Base-by-base conservation (phyloP, 371 early-diverging fungal species). In the Haplosporangium sp. region DNA sequence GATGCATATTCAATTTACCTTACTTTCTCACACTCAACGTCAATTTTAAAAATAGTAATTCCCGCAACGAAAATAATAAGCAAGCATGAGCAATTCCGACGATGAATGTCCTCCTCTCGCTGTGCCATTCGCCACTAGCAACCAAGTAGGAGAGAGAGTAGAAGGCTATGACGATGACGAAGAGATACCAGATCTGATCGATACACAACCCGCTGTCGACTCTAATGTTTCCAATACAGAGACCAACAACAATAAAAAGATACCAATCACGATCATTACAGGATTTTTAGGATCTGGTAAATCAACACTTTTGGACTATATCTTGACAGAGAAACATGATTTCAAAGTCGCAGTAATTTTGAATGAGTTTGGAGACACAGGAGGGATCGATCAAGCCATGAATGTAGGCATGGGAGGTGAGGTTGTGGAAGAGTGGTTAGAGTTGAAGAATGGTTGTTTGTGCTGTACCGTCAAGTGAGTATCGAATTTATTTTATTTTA, bases 341-440 rank as follows among this genome's bases (percentile, higher is more conserved):
- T 96, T 96, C 84, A 90, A 93, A 45, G 96, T 99, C 50, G 99
- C 99, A 0, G 97, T 99, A 35, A 97, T 99, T 61, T 85, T 98
- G 76, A 94, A 94, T 71, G 94, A 94, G 81, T 93, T 94, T 86
- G 95, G 94, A 27, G 94, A 93, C 65, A 92, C 91, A 83, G 92
- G 94, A 34, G 98, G 95, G n/a, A 96, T 97, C 69, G 98, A 98
- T 82, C 95, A 96, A 81, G 91, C 96, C 40, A 84, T 98, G 65
- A 93, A 95, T 6, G 87, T 96, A 34, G 88, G 85, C 7, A 89
- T 93, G 71, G 92, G 93, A 61, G 96, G 97, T 27, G 92, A 90
- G 39, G 85, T 93, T 58, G 93, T 94, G 35, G 97, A 97, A 71
- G 98, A 98, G 73, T 99, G 99, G 99, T 86, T 99, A 17, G 98